Conservation (phyloP, 306 rosid genomes). For the Prunus mira region DNA sequence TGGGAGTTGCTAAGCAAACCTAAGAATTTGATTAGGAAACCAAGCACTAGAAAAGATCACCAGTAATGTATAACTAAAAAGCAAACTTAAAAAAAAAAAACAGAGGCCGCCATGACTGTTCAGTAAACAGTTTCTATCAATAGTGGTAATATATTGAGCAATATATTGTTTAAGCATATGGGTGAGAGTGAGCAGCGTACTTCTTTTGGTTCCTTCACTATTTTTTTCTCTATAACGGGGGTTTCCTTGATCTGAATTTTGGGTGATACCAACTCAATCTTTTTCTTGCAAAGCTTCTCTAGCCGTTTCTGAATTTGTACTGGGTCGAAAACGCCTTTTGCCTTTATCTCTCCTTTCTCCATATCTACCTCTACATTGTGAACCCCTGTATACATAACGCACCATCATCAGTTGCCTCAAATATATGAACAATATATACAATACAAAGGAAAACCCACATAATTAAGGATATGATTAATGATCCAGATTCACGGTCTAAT, state of each 20-base stretch:
- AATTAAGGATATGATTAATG: background rate
- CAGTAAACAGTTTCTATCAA: background rate
- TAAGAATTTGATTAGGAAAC: background rate
- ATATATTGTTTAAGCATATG: background rate
- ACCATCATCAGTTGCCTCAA: background rate
- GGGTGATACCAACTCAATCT: conserved; percentile 75
- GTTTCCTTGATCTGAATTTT: conserved; percentile 47
- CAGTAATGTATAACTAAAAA: background rate
- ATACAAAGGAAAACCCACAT: background rate
- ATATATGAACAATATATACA: background rate
- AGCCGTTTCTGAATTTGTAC: conserved; percentile 48
- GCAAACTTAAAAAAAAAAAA: background rate
- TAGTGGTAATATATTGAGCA: background rate
- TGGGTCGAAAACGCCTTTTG: conserved; percentile 64
- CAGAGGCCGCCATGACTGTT: background rate
- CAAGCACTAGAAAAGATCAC: background rate
- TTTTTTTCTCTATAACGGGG: conserved; percentile 18
- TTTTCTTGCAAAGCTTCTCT: conserved; percentile 54
- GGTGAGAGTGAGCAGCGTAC: conserved; percentile 23
- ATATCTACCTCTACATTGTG: conserved; percentile 56
- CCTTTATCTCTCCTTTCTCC: conserved; percentile 70
- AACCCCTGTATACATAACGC: conserved; percentile 38
- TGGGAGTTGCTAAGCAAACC: background rate
- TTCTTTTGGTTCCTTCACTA: conserved; percentile 47
- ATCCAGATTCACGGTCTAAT: background rate